Percentiles rank a stretch among this genome's conserved stretches.
These are phyloP conservation scores for Lodderomyces jiufengensis DNA, from an alignment of 1,139 yeast genomes.

Conservation along the genomic window DNA sequence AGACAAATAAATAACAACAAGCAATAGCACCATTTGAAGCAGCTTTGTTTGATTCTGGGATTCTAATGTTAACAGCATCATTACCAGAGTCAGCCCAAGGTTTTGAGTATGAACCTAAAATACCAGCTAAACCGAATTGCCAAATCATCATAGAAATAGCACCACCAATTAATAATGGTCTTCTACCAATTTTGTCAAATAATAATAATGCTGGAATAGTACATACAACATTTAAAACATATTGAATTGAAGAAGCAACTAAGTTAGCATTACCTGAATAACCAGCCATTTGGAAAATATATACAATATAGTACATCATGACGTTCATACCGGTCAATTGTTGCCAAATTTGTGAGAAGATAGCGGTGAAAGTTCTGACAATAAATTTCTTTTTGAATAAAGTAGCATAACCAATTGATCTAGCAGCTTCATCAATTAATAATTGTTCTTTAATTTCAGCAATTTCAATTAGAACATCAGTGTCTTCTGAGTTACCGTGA, in stretches of 20 bases:
- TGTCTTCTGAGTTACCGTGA: conserved; percentile 50
- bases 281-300: conserved; percentile 58
- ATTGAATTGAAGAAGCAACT: conserved; percentile 50
- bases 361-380: conserved; percentile 47
- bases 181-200: conserved; percentile 36
- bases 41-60: conserved; percentile 31
- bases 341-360: conserved; percentile 54
- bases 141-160: conserved; percentile 35
- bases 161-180: conserved; percentile 32
- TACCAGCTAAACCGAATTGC: conserved; percentile 37
- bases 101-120: conserved; percentile 44
- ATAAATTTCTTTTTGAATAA: conserved; percentile 47
- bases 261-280: conserved; percentile 41
- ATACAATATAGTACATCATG: conserved; percentile 61
- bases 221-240: conserved; percentile 43
- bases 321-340: conserved; percentile 70
- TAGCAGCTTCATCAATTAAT: conserved; percentile 32
- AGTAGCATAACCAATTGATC: conserved; percentile 39
- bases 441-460: conserved; percentile 55
- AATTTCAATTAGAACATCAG: conserved; percentile 53
- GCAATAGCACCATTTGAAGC: conserved; percentile 57
- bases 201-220: conserved; percentile 43
- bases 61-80: conserved; percentile 42
- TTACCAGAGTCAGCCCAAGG: conserved; percentile 27
- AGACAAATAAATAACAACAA: conserved; percentile 54